These are phyloP conservation scores for Verticillium nubilum DNA, from an alignment of 2,329 filamentous ascomycete genomes.

Conservation along the genomic window DNA sequence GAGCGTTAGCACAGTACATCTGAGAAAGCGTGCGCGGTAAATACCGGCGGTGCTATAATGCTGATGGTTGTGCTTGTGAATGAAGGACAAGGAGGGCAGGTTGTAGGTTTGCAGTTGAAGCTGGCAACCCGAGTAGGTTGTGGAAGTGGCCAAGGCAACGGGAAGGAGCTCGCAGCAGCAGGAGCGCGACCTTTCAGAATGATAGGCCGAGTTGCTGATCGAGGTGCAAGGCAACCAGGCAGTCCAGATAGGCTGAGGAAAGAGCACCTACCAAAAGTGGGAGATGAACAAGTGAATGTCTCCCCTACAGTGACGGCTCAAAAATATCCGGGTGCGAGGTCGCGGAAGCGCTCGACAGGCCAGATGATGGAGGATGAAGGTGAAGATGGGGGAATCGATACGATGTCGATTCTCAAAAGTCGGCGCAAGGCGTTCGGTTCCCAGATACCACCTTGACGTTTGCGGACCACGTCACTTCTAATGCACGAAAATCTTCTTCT, in stretches of 20 bases:
- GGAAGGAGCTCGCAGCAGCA: not conserved
- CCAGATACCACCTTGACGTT: not conserved
- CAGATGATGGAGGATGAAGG: not conserved
- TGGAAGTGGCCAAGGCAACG: not conserved
- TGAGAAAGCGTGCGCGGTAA: not conserved
- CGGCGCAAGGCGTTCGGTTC: not conserved
- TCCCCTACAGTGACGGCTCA: conserved; percentile 60
- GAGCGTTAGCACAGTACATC: not conserved
- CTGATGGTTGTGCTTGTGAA: not conserved
- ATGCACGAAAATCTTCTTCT: conserved; percentile 8
- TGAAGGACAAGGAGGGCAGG: conserved; percentile 14
- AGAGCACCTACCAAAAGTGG: conserved; percentile 57
- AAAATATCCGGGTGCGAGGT: not conserved
- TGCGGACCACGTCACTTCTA: not conserved
- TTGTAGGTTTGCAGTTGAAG: not conserved
- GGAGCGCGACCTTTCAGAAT: not conserved
- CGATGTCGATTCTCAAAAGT: not conserved
- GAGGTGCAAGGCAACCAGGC: conserved; percentile 4
- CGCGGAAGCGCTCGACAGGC: not conserved
- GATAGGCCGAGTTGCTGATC: not conserved
- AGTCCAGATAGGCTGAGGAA: not conserved
- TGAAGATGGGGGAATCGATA: not conserved
- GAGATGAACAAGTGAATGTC: conserved; percentile 99
- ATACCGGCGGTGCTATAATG: not conserved
- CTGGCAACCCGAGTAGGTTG: not conserved